Evolutionary conservation across 805 yeast species (phyloP), one percentile per base, ranked within the genome.

Genomic region (Lipomyces yamadae): DNA sequence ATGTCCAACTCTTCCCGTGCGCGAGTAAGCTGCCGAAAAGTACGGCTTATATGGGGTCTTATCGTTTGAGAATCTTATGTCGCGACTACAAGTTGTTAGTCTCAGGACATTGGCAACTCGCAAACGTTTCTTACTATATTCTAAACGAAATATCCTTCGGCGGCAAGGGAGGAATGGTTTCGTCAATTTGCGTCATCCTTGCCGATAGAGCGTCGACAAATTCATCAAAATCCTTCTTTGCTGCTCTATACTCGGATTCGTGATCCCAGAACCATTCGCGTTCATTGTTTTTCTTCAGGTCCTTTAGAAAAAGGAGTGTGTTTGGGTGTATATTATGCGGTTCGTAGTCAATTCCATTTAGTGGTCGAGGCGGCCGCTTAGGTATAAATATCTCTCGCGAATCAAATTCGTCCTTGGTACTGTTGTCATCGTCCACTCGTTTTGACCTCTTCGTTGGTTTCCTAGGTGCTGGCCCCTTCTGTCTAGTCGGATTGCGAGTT

Each of bases 261-360:
- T 72, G 65, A 48, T 62, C 66, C 71, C 71, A 64, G 54, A 72
- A 72, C 74, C 74, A 72, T 0, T 68, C 72, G 32, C 74, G 68
- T 24, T 71, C 72, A 42, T 72, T 72, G 45, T 72, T 71, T 4
- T 57, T 24, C 58, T 45, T 59, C 18, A 70, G 61, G 11, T 68
- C 72, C n/a, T 39, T 42, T 18, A 71, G 15, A 61, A 57, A 71
- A 29, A 35, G 15, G 4, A 71, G 32, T 10, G 73, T 71, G 33
- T 71, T 67, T 3, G 73, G 73, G 56, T 71, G 73, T 7, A 71
- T 37, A 35, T 39, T 37, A 10, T 55, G 57, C 7, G 58, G 59
- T 3, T 13, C 32, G 50, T 67, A 67, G 15, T 57, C 58, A 18
- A 68, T 56, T 29, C 67, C 68, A 13, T 62, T 60, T 18, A 58